phyloP scores from a whole-genome alignment of 2,329 filamentous ascomycete genomes.

The Dendryphion nanum region DNA sequence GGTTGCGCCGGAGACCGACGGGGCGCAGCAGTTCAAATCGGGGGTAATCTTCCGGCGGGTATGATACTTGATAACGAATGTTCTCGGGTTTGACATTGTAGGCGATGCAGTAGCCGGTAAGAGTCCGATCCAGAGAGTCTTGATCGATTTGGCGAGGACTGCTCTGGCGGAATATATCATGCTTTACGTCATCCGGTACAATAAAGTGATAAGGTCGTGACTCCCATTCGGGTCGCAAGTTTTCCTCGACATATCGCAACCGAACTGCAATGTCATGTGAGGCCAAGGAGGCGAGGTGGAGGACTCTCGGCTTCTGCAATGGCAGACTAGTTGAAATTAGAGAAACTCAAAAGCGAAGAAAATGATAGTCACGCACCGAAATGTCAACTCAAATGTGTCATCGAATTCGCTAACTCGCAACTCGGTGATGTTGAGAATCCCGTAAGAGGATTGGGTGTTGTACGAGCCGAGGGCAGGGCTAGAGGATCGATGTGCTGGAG shows the following conservation, averaged over 20 bases:
- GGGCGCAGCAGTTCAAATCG: conserved; percentile 64
- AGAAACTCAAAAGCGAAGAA: background rate
- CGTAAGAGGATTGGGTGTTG: conserved; percentile 56
- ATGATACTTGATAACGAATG: conserved; percentile 47
- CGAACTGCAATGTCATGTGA: conserved; percentile 64
- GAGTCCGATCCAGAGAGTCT: conserved; percentile 62
- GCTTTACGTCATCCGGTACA: conserved; percentile 52
- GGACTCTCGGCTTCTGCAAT: conserved; percentile 52
- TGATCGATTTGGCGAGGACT: conserved; percentile 58
- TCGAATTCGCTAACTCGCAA: conserved; percentile 61
- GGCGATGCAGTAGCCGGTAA: conserved; percentile 68
- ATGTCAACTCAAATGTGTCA: conserved; percentile 66
- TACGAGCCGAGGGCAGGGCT: conserved; percentile 54
- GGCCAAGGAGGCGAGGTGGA: conserved; percentile 63
- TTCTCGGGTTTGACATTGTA: conserved; percentile 67
- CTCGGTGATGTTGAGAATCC: conserved; percentile 61
- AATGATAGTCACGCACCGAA: conserved; percentile 45
- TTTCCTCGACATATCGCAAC: conserved; percentile 61
- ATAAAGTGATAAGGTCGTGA: conserved; percentile 62
- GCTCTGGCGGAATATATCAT: conserved; percentile 32
- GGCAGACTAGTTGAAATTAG: conserved; percentile 38
- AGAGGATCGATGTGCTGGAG: conserved; percentile 52
- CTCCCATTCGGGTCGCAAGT: conserved; percentile 64
- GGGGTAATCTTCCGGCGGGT: conserved; percentile 60
- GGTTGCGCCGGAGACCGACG: conserved; percentile 47